Base-by-base conservation (phyloP, 129 eudicot species). In the Arctium lappa region DNA sequence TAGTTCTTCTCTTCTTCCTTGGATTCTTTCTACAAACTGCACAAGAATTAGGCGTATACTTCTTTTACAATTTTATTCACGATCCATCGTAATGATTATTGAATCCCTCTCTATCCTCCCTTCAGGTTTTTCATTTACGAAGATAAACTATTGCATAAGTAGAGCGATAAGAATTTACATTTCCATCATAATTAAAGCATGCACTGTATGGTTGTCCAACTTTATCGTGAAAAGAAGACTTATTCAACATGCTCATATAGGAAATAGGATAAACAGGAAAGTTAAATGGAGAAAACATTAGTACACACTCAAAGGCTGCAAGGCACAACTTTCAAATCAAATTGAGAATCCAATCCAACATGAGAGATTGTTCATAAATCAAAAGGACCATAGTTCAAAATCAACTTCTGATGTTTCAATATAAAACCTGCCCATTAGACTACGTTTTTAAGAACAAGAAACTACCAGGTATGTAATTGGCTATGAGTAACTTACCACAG, bases 401-500 rank as follows among this genome's bases (percentile, higher is more conserved):
- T 37, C 72, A 83, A 76, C 46, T 8, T 50, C 53, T 75, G 30
- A 46, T n/a, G 27, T 53, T 53, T 6, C 65, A 36, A 60, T 63
- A 18, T 4, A 37, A 65, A 34, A 62, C 12, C 36, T 62, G 10
- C 9, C 22, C 73, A 2, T 36, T 9, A 37, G 22, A 60, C 6
- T 2, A 53, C 31, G 27, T 31, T 37, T 22, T 81, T 7, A 38
- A 60, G 63, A 85, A 68, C 44, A n/a, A 42, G 10, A 79, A 16
- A 16, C 42, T 22, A 37, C 79, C 50, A 70, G 38, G 11, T 30
- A 32, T 40, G n/a, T 69, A 37, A 79, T 74, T 38, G 33, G 69
- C 69, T 76, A 78, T 65, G 44, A 33, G 76, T 48, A 76, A 83
- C 88, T 79, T 95, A 95, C 98, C 95, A 95, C 92, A 32, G 97